Evolutionary conservation across 305 asterid genomes (phyloP).

Genomic region (Andrographis paniculata): DNA sequence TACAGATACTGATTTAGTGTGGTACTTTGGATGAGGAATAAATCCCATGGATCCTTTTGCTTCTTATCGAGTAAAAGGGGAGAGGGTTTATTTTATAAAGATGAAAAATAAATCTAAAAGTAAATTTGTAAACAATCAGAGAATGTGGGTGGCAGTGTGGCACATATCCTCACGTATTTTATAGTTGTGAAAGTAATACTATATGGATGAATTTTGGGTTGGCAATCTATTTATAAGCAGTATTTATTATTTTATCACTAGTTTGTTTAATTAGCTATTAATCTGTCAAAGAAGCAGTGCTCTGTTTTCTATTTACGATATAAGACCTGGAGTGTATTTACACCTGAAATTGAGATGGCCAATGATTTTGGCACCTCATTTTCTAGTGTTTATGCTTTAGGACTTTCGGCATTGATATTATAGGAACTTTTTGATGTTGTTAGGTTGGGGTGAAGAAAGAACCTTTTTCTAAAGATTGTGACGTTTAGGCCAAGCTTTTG

Average conservation of each 20-base stretch:
- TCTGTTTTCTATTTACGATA: too few species aligned
- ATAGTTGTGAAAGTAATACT: too few species aligned
- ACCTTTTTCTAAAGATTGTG: background rate
- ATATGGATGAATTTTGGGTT: too few species aligned
- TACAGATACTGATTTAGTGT: background rate
- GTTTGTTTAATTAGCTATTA: constrained; percentile 5
- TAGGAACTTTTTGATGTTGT: too few species aligned
- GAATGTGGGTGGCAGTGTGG: too few species aligned
- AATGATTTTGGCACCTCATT: background rate
- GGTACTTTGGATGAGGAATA: constrained; percentile 12
- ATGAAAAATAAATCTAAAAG: background rate
- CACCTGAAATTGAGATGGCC: constrained; percentile 5
- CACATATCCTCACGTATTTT: too few species aligned
- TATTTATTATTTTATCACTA: background rate
- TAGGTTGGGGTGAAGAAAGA: too few species aligned
- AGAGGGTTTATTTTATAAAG: background rate
- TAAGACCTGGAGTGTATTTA: background rate
- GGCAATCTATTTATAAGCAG: background rate
- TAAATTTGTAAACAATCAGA: background rate
- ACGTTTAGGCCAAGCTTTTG: background rate
- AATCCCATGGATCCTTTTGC: constrained; percentile 3
- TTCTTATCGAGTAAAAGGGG: constrained; percentile 1
- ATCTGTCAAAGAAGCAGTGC: constrained; percentile 2
- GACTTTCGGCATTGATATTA: too few species aligned
- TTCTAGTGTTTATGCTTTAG: constrained; percentile 11